These are phyloP conservation scores for Aegle marmelos DNA, from an alignment of 345 rosid genomes.

Conservation along the genomic window DNA sequence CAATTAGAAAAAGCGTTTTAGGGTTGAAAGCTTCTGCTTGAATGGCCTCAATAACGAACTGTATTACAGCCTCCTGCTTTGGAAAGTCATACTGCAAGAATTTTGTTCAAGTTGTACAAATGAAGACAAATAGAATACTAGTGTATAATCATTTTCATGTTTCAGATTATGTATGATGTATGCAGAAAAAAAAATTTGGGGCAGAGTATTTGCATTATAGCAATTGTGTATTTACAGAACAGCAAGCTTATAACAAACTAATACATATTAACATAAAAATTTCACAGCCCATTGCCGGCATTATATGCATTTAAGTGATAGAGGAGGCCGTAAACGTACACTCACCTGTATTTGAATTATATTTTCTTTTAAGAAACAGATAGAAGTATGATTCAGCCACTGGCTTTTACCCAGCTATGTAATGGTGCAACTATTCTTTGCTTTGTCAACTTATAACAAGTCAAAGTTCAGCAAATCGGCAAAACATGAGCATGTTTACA, in stretches of 20 bases:
- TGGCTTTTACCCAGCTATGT: background rate
- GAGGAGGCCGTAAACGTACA: background rate
- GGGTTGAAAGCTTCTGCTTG: constrained; percentile 96
- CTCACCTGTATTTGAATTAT: no score
- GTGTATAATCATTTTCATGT: background rate
- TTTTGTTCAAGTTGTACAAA: background rate
- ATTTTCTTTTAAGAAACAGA: background rate
- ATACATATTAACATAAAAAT: background rate
- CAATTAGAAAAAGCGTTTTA: constrained; percentile 80
- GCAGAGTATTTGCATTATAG: background rate
- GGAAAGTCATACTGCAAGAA: constrained; percentile 88
- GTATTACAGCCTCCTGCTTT: constrained; percentile 86
- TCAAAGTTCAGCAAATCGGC: background rate
- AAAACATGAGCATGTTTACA: background rate
- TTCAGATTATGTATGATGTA: background rate
- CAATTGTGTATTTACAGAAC: background rate
- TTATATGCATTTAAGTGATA: background rate
- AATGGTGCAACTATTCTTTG: background rate
- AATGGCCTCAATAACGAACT: constrained; percentile 90
- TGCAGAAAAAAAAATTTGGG: background rate
- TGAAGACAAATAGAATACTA: background rate
- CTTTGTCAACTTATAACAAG: background rate
- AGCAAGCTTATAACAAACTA: background rate
- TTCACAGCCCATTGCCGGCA: background rate
- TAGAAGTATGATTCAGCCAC: background rate